Evolutionary conservation across 1,284 basidiomycete genomes (phyloP).

Genomic region (Boletus sp.): DNA sequence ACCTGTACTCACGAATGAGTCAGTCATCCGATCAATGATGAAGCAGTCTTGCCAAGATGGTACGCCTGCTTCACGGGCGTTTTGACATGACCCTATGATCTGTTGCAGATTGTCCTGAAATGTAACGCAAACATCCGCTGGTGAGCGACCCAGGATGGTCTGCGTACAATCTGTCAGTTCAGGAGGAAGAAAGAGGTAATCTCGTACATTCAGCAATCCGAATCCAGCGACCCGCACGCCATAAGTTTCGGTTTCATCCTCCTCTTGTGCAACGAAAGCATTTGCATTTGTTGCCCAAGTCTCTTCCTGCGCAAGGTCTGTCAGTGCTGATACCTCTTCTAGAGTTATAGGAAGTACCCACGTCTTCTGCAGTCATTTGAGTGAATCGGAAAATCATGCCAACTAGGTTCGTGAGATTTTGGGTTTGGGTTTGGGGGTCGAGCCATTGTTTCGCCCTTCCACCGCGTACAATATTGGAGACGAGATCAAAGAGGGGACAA

Average conservation of each 20-base stretch:
- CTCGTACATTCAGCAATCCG: slow-evolving; percentile 74
- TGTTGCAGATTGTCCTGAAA: slow-evolving; percentile 60
- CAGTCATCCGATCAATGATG: neutral
- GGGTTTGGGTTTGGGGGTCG: slow-evolving; percentile 27
- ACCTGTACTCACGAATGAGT: slow-evolving; percentile 47
- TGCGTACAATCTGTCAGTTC: slow-evolving; percentile 32
- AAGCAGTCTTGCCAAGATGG: slow-evolving; percentile 46
- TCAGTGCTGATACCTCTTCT: slow-evolving; percentile 4
- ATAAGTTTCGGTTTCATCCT: slow-evolving; percentile 84
- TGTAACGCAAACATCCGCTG: slow-evolving; percentile 50
- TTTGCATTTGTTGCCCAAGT: slow-evolving; percentile 88
- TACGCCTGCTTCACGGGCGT: slow-evolving; percentile 48
- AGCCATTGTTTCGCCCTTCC: slow-evolving; percentile 65
- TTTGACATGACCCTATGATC: slow-evolving; percentile 52
- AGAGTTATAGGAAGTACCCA: slow-evolving; percentile 36
- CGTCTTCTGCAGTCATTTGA: slow-evolving; percentile 89
- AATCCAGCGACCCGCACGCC: slow-evolving; percentile 81
- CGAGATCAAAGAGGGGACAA: slow-evolving; percentile 78
- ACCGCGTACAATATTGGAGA: slow-evolving; percentile 60
- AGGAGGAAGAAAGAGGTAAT: neutral
- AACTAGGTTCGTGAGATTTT: slow-evolving; percentile 56
- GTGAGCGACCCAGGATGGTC: slow-evolving; percentile 70
- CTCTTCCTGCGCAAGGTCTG: slow-evolving; percentile 62
- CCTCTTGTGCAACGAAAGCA: slow-evolving; percentile 90
- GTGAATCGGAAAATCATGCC: slow-evolving; percentile 65